A percentile compares a stretch with the other conserved stretches of the same genome.
Conservation (phyloP, 2,329 filamentous ascomycete species). For the Lachnellula hyalina region DNA sequence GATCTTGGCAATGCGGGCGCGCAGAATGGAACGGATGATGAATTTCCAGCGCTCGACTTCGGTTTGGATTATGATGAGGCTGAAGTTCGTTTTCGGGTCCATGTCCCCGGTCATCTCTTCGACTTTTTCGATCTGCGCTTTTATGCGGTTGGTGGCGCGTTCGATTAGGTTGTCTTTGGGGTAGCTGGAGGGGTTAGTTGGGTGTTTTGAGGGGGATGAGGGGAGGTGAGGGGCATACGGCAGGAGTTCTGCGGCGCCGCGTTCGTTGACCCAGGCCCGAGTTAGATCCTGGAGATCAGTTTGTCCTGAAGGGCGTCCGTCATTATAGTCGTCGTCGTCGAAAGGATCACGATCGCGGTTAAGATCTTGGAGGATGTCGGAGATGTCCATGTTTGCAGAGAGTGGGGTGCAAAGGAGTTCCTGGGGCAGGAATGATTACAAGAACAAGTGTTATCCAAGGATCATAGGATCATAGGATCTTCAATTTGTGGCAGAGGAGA, state of each 20-base stretch:
- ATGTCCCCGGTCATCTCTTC: conserved; percentile 76
- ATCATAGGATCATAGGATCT: neutral
- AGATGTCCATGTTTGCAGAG: conserved; percentile 61
- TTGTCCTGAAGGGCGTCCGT: conserved; percentile 66
- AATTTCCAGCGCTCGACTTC: conserved; percentile 94
- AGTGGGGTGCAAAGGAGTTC: neutral
- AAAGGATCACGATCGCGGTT: conserved; percentile 49
- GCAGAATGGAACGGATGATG: conserved; percentile 74
- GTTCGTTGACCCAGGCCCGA: conserved; percentile 88
- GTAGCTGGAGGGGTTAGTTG: conserved; percentile 42
- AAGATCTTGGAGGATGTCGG: conserved; percentile 72
- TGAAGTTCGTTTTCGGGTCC: conserved; percentile 88
- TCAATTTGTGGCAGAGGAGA: too few species aligned
- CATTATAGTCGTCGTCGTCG: conserved; percentile 32
- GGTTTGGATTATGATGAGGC: conserved; percentile 90
- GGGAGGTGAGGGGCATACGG: conserved; percentile 47
- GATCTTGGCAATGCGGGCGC: conserved; percentile 85
- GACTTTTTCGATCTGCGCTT: conserved; percentile 63
- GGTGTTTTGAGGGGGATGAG: neutral
- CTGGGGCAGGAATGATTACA: neutral
- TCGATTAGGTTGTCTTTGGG: conserved; percentile 71
- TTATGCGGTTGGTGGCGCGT: conserved; percentile 68
- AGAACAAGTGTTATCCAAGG: neutral
- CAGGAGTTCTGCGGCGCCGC: conserved; percentile 83
- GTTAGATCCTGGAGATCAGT: conserved; percentile 81